These are phyloP conservation scores for Diplodia mutila DNA, from an alignment of 2,329 filamentous ascomycete genomes.

Conservation along the genomic window DNA sequence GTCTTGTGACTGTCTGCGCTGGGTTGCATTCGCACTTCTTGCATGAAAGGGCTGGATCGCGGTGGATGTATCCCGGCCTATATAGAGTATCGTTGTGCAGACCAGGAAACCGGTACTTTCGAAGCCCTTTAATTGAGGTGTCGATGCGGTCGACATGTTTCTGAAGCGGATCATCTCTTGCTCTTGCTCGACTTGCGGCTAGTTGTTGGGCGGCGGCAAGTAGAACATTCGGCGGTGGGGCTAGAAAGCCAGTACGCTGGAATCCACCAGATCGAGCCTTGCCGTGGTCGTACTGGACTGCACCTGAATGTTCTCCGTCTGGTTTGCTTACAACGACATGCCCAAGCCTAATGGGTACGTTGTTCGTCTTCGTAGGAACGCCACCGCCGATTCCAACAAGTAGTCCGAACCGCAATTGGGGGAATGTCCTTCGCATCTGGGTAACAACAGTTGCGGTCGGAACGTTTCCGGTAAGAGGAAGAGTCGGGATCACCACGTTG, in stretches of 20 bases:
- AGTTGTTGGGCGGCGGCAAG: slow-evolving; percentile 10
- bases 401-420: slow-evolving; percentile 29
- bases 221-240: slow-evolving; percentile 23
- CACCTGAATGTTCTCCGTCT: slow-evolving; percentile 28
- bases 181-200: neutral
- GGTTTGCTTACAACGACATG: slow-evolving; percentile 36
- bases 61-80: neutral
- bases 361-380: slow-evolving; percentile 27
- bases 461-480: neutral
- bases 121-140: neutral
- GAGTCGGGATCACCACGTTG: neutral
- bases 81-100: slow-evolving; percentile 4
- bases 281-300: slow-evolving; percentile 34
- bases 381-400: slow-evolving; percentile 35
- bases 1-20: neutral
- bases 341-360: slow-evolving; percentile 31
- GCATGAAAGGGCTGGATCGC: neutral
- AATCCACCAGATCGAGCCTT: slow-evolving; percentile 27
- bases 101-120: slow-evolving; percentile 2
- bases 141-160: neutral
- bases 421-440: slow-evolving; percentile 27
- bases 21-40: neutral
- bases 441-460: neutral
- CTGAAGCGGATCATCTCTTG: neutral
- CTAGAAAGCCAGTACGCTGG: slow-evolving; percentile 30